Conservation (phyloP, 345 rosid species). For the Salix arbutifolia region DNA sequence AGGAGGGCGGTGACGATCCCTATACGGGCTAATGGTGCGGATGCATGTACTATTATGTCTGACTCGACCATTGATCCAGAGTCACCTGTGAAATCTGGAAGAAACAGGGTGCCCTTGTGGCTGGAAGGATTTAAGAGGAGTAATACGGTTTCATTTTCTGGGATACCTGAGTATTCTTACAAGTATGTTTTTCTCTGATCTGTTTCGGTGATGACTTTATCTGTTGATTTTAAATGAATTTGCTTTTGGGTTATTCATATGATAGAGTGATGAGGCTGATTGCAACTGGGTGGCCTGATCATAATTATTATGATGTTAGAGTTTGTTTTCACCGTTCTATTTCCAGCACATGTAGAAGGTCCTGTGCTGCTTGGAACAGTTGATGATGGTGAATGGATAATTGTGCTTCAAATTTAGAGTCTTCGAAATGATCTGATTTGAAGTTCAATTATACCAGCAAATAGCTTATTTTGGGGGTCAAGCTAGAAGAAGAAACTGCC, state of each 20-base stretch:
- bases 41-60: constrained; percentile 64
- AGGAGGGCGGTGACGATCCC: constrained; percentile 72
- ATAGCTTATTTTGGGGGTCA: background rate
- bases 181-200: constrained; percentile 47
- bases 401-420: background rate
- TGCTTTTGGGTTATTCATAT: background rate
- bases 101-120: constrained; percentile 64
- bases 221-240: background rate
- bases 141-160: constrained; percentile 62
- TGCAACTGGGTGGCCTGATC: background rate
- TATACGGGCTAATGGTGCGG: constrained; percentile 72
- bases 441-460: background rate
- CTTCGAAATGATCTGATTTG: background rate
- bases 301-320: background rate
- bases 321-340: background rate
- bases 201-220: background rate
- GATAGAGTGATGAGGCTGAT: background rate
- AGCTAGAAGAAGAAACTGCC: background rate
- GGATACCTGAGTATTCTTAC: constrained; percentile 89
- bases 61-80: constrained; percentile 84
- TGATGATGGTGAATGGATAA: background rate
- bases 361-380: background rate
- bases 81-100: constrained; percentile 73
- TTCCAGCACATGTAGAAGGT: background rate
- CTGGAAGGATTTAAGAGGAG: constrained; percentile 70